Base-by-base conservation (phyloP, 164 flowering plant genomes). In the Macadamia integrifolia region DNA sequence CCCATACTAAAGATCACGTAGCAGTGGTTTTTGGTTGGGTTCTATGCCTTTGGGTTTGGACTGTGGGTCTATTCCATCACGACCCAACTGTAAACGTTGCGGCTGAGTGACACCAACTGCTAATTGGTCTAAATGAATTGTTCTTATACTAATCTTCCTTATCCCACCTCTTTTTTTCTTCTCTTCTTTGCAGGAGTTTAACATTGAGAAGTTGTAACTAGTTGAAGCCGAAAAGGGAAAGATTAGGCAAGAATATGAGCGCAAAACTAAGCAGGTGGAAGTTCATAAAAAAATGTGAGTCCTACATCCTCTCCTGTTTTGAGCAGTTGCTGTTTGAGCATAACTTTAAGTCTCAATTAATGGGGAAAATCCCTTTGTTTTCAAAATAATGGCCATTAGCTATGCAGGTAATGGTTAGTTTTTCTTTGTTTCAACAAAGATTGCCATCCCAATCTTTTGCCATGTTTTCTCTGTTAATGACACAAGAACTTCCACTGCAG, bases 181-280 rank as follows among this genome's bases (percentile, higher is more conserved):
- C 40, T 35, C 55, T 30, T 49, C 11, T 12, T 64, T 55, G 57
- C 75, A 87, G 91, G 88, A 87, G 62, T 87, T 85, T 72, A 85
- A 87, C 77, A 86, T 87, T 66, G 88, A 87, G 80, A 86, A 87
- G 55, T 57, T 87, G 74, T 87, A 84, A 72, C 30, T 87, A 28
- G 78, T 86, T 52, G 92, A 87, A 70, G 88, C 85, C 31, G 91
- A 87, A 44, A 84, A 81, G 80, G 77, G 77, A 52, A 87, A 85
- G 77, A 79, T 81, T 60, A 74, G 83, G 50, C 89, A 85, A 57
- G 89, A 87, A 68, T 87, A 81, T 61, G 89, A 87, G 61, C 77
- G 84, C 6, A 87, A 87, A 75, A 72, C 73, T 23, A 87, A 87
- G 74, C 92, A 87, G 67, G 85, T 84, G 9, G 87, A 87, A 40